Evolutionary conservation across 2,329 filamentous ascomycete species (phyloP).

Genomic region (Coniochaeta sp.): DNA sequence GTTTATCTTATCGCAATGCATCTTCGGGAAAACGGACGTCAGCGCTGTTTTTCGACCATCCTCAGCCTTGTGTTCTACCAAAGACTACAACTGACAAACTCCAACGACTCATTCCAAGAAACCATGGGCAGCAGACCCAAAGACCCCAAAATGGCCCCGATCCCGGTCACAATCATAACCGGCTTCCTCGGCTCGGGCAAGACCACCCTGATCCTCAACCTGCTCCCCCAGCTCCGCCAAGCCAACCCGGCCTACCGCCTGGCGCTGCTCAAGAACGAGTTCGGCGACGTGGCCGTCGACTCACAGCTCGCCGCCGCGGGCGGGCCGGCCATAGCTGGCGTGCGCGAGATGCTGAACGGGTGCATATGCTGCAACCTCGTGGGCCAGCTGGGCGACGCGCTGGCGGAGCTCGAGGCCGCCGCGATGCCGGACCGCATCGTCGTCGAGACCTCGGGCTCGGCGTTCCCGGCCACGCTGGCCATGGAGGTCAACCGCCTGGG

Average conservation of each 20-base stretch:
- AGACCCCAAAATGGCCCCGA: constrained; percentile 50
- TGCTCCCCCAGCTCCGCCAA: constrained; percentile 81
- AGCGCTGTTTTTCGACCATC: background rate
- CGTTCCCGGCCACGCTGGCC: constrained; percentile 81
- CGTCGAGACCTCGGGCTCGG: constrained; percentile 85
- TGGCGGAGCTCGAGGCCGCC: constrained; percentile 57
- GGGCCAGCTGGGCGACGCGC: constrained; percentile 76
- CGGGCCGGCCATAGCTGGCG: constrained; percentile 75
- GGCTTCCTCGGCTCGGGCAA: constrained; percentile 96
- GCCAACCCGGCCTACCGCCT: constrained; percentile 71
- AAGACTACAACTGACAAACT: constrained; percentile 1
- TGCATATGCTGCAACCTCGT: constrained; percentile 99
- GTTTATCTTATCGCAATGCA: background rate
- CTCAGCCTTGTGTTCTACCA: background rate
- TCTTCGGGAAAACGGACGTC: background rate
- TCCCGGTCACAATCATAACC: constrained; percentile 89
- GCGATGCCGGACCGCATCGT: constrained; percentile 73
- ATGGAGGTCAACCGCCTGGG: constrained; percentile 81
- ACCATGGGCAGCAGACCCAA: constrained; percentile 3
- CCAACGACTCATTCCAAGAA: background rate
- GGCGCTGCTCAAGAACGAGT: constrained; percentile 95
- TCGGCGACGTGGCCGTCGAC: constrained; percentile 90
- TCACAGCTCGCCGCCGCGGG: constrained; percentile 68
- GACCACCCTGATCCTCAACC: constrained; percentile 90
- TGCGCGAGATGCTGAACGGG: constrained; percentile 88